A percentile compares a stretch with the other conserved stretches of the same genome.
Evolutionary conservation across 768 basidiomycete genomes (phyloP).

Genomic region (Rhizopogon sp.): DNA sequence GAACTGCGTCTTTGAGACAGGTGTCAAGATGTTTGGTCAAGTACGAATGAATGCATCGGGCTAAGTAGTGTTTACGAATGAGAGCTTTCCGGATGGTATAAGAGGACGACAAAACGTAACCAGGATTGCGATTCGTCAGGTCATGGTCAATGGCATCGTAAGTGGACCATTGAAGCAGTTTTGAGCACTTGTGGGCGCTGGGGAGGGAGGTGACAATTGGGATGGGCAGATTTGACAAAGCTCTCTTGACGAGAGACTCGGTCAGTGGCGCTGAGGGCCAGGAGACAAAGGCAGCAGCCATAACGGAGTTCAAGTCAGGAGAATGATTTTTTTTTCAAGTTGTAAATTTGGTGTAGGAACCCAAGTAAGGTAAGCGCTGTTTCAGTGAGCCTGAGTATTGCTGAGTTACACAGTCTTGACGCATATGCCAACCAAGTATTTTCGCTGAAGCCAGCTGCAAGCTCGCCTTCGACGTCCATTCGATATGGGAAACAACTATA

Average conservation of each 20-base stretch:
- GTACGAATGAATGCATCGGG: conserved; percentile 67
- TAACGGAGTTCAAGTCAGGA: background rate
- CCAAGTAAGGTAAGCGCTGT: too few relatives aligned
- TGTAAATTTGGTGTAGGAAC: too few relatives aligned
- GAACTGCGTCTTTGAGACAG: conserved; percentile 49
- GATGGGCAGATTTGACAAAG: conserved; percentile 31
- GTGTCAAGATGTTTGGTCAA: conserved; percentile 65
- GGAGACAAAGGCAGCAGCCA: conserved; percentile 34
- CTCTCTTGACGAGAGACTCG: conserved; percentile 38
- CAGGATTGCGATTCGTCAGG: conserved; percentile 48
- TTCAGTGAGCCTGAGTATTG: too few relatives aligned
- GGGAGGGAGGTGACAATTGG: conserved; percentile 24
- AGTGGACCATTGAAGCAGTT: conserved; percentile 74
- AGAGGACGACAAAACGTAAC: conserved; percentile 63
- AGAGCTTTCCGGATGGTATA: conserved; percentile 90
- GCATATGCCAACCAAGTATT: background rate
- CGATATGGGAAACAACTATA: conserved; percentile 40
- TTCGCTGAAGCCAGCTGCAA: background rate
- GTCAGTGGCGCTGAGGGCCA: conserved; percentile 57
- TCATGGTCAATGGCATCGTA: conserved; percentile 86
- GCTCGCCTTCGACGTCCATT: background rate
- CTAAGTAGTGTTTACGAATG: conserved; percentile 91
- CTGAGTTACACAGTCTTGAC: background rate
- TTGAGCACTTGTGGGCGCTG: conserved; percentile 11
- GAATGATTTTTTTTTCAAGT: too few relatives aligned